A percentile compares a stretch with the other conserved stretches of the same genome.
Conservation (phyloP, 139 green algal species). For the Eudorina sp. region DNA sequence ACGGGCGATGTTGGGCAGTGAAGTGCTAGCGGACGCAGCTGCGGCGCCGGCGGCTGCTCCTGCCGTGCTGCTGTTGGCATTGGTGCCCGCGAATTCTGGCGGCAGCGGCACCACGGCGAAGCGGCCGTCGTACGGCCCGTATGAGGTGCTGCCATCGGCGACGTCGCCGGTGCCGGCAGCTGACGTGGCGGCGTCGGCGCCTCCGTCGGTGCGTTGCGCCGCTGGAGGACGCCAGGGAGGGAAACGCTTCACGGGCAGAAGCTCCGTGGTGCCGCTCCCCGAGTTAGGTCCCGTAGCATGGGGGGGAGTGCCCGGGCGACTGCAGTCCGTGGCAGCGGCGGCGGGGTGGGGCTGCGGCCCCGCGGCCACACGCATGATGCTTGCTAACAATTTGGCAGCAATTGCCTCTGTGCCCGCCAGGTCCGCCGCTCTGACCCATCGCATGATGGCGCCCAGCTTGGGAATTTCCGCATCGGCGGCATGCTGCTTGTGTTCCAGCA, state of each 20-base stretch:
- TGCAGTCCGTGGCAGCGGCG: too few species aligned
- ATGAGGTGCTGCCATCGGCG: background rate
- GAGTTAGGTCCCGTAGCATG: too few species aligned
- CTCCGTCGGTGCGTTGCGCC: background rate
- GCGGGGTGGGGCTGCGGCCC: background rate
- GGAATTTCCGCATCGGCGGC: slow-evolving; percentile 46
- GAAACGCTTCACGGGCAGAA: slow-evolving; percentile 33
- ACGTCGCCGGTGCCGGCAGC: background rate
- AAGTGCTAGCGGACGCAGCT: background rate
- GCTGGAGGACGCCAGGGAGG: slow-evolving; percentile 20
- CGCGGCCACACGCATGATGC: slow-evolving; percentile 40
- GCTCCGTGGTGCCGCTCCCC: background rate
- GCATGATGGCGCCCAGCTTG: slow-evolving; percentile 68
- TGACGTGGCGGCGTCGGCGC: background rate
- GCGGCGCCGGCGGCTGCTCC: background rate
- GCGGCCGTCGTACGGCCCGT: background rate
- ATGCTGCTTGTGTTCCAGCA: slow-evolving; percentile 31
- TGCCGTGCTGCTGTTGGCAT: slow-evolving; percentile 27
- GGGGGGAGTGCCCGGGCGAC: too few species aligned
- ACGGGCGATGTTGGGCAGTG: slow-evolving; percentile 8
- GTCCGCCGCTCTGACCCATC: slow-evolving; percentile 61
- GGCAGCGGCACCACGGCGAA: slow-evolving; percentile 40
- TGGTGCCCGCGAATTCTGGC: slow-evolving; percentile 39
- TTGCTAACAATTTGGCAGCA: slow-evolving; percentile 19
- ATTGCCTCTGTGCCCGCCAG: slow-evolving; percentile 34